A percentile compares a stretch with the other conserved stretches of the same genome.
These are phyloP conservation scores for Pseudopithomyces maydicus DNA, from an alignment of 2,329 filamentous ascomycete species.

Conservation along the genomic window DNA sequence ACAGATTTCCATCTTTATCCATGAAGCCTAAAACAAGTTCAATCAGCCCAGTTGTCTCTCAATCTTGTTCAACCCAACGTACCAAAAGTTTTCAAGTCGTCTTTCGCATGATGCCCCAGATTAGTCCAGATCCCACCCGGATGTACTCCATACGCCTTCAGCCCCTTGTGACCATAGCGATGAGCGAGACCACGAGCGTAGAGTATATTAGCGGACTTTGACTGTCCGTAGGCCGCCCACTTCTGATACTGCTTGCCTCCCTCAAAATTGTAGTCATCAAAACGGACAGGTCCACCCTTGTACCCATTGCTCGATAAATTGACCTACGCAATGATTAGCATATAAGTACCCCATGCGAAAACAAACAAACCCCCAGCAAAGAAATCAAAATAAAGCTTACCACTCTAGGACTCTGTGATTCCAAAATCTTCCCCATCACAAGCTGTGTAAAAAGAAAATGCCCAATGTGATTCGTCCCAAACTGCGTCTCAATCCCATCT, in stretches of 20 bases:
- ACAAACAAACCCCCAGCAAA: too few species aligned
- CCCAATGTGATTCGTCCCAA: constrained; percentile 52
- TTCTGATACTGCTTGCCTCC: constrained; percentile 14
- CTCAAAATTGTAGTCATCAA: constrained; percentile 17
- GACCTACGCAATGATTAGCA: not conserved
- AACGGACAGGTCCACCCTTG: constrained; percentile 8
- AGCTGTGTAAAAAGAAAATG: constrained; percentile 49
- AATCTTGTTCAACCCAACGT: not conserved
- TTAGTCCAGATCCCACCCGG: constrained; percentile 19
- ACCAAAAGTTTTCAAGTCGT: not conserved
- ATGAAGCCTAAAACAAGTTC: not conserved
- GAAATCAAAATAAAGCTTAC: too few species aligned
- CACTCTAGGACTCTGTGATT: constrained; percentile 32
- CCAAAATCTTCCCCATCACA: constrained; percentile 44
- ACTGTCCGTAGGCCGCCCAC: constrained; percentile 20
- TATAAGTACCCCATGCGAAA: too few species aligned
- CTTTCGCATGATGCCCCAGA: not conserved
- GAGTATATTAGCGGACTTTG: constrained; percentile 24
- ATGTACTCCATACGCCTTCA: constrained; percentile 22
- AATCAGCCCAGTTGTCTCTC: too few species aligned
- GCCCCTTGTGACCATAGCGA: constrained; percentile 7
- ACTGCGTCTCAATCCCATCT: constrained; percentile 52
- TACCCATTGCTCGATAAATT: constrained; percentile 16
- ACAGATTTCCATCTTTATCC: not conserved
- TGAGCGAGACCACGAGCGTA: constrained; percentile 8